Evolutionary conservation across 2,329 filamentous ascomycete genomes (phyloP).

Genomic region (Microascus cirrosus): DNA sequence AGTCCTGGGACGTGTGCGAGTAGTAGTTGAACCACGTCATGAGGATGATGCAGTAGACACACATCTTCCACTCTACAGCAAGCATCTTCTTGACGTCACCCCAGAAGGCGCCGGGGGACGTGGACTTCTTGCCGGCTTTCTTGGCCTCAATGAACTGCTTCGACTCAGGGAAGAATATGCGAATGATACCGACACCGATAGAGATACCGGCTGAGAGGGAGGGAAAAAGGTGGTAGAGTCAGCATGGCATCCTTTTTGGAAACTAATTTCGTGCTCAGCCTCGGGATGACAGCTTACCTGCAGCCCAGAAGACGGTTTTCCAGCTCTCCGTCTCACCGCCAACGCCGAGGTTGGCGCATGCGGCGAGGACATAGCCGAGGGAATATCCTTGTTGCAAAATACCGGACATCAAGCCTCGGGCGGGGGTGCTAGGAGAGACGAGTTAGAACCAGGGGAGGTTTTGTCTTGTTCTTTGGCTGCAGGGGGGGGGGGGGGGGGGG

Average conservation of each 20-base stretch:
- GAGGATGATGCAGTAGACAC: slow-evolving; percentile 47
- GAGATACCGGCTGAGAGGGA: slow-evolving; percentile 83
- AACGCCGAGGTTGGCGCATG: background rate
- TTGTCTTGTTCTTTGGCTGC: background rate
- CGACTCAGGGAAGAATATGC: slow-evolving; percentile 67
- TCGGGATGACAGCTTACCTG: slow-evolving; percentile 20
- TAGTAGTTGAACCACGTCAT: slow-evolving; percentile 71
- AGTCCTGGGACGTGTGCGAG: slow-evolving; percentile 71
- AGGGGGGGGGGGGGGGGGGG: background rate
- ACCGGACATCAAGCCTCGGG: slow-evolving; percentile 64
- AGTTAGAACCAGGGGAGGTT: background rate
- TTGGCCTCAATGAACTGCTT: slow-evolving; percentile 45
- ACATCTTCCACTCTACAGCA: slow-evolving; percentile 66
- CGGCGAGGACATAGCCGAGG: background rate
- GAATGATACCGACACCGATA: slow-evolving; percentile 68
- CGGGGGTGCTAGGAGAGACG: slow-evolving; percentile 25
- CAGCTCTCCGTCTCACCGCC: background rate
- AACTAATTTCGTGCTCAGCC: too few species aligned
- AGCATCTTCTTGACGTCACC: slow-evolving; percentile 68
- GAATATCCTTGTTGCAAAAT: slow-evolving; percentile 59
- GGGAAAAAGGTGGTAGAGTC: slow-evolving; percentile 75
- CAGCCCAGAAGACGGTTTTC: slow-evolving; percentile 30
- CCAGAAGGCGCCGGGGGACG: slow-evolving; percentile 50
- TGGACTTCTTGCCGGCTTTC: slow-evolving; percentile 12
- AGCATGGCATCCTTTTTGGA: slow-evolving; percentile 25